Evolutionary conservation across 2,329 filamentous ascomycete genomes (phyloP), one percentile per base, ranked within the genome.

Genomic region (Ophiocordyceps unilateralis): DNA sequence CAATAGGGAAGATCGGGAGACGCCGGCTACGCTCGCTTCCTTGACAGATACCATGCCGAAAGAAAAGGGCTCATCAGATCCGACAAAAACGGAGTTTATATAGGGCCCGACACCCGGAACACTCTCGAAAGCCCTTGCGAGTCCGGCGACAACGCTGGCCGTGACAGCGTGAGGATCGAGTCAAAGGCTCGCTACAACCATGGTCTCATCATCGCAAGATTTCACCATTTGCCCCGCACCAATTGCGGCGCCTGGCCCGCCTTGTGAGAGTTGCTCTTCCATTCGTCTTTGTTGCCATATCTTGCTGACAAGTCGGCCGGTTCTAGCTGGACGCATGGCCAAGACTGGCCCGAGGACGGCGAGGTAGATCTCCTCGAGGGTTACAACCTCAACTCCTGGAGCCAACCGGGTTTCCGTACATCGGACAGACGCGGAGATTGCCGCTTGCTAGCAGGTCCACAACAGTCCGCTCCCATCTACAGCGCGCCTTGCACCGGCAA

Each of bases 191-290:
- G 59, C 7, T 87, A 81, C 62, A 74, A 68, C 47, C 67, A 76
- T 45, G 81, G 78, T 22, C 72, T 86, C 23, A 71, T 86, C 52
- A 74, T 87, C 38, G 66, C 79, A 39, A 76, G 84, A 53, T 73
- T 86, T 49, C 67, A 63, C 14, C 80, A 86, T 52, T 76, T 87
- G 62, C 81, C 82, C 24, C 67, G 64, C 44, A 67, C 70, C 10
- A 63, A 68, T 38, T 86, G 82, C 51, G 81, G 83, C 41, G 68
- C 72, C 8, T 87, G 82, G 82, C 82, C 82, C 4, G 78, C 81
- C 61, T 69, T 80, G 68, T 74, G 63, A n/a, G n/a, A n/a, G n/a
- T n/a, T n/a, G n/a, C n/a, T n/a, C n/a, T n/a, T n/a, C n/a, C n/a
- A n/a, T n/a, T n/a, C 59, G 63, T 53, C 20, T 34, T 15, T 17